phyloP scores from a whole-genome alignment of 768 basidiomycete species.

The Tulasnella sp. region DNA sequence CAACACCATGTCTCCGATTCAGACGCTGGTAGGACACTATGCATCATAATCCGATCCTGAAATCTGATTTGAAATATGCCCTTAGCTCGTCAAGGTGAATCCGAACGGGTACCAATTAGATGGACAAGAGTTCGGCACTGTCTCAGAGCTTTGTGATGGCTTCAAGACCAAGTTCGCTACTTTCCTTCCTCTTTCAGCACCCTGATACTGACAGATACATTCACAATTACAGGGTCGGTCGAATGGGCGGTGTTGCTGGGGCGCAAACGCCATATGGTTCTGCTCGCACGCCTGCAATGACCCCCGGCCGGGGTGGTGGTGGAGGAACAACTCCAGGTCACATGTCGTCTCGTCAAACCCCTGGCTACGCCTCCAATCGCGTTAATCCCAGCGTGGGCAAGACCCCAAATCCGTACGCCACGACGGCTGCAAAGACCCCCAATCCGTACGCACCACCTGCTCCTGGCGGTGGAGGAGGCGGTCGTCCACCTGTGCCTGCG shows the following conservation, averaged over 20 bases:
- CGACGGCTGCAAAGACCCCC: constrained; percentile 59
- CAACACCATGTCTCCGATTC: constrained; percentile 83
- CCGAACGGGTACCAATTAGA: constrained; percentile 88
- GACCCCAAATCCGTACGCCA: constrained; percentile 24
- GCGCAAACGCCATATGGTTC: constrained; percentile 35
- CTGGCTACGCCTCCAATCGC: constrained; percentile 9
- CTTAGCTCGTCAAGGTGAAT: constrained; percentile 76
- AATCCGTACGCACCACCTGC: constrained; percentile 58
- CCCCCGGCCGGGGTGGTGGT: constrained; percentile 49
- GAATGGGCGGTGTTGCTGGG: not conserved
- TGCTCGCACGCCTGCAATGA: constrained; percentile 79
- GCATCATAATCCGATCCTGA: not conserved
- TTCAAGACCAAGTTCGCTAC: constrained; percentile 77
- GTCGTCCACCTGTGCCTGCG: constrained; percentile 35
- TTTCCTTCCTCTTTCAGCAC: not conserved
- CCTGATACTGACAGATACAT: not conserved
- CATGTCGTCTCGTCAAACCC: constrained; percentile 62
- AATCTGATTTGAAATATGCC: not conserved
- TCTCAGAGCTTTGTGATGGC: constrained; percentile 91
- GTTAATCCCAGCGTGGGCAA: constrained; percentile 20
- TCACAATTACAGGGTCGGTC: not conserved
- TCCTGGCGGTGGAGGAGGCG: not conserved
- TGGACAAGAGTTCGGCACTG: constrained; percentile 83
- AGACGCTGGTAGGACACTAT: constrained; percentile 74
- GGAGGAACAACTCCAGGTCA: constrained; percentile 66